Base-by-base conservation (phyloP, 306 rosid genomes). In the Prunus fruticosa region DNA sequence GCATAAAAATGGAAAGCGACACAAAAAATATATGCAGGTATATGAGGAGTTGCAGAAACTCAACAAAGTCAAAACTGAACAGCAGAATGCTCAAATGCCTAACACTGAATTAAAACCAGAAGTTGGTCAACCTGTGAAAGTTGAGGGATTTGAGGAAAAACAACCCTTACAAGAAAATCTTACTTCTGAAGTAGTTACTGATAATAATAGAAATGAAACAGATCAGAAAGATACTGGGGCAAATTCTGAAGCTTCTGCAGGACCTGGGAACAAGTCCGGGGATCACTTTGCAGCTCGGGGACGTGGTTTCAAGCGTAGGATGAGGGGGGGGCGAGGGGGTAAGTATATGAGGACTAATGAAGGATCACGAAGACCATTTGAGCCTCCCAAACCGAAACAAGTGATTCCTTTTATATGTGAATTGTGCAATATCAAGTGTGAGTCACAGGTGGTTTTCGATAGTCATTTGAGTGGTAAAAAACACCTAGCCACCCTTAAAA, bases 341-440 rank as follows among this genome's bases (percentile, higher is more conserved):
- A 92, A 86, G 84, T 68, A 34, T 76, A 56, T 54, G 68, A 88
- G 85, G 81, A 53, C 85, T 79, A 47, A 63, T 76, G 92, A 86
- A 66, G 93, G 96, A 79, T 78, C 79, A 78, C 85, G 84, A 83
- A 82, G 80, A 80, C 69, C 61, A 46, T 79, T 81, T 73, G 85
- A 87, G 84, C 85, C 84, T 78, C 80, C 82, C 23, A 82, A 73
- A 76, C 73, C 92, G 19, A 83, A 86, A 56, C 87, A 81, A 79
- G 67, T 41, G 77, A 16, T 76, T 66, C 71, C 86, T 67, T 69
- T 88, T 64, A 77, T 73, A 75, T 92, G 97, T 27, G 92, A 90
- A 72, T 49, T 92, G 89, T 92, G 97, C 88, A 85, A 87, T 82
- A 90, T 90, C 75, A 90, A 87, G 83, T 92, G 97, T 67, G 96